These are phyloP conservation scores for Anisodus acutangulus DNA, from an alignment of 257 asterid species.

Conservation along the genomic window DNA sequence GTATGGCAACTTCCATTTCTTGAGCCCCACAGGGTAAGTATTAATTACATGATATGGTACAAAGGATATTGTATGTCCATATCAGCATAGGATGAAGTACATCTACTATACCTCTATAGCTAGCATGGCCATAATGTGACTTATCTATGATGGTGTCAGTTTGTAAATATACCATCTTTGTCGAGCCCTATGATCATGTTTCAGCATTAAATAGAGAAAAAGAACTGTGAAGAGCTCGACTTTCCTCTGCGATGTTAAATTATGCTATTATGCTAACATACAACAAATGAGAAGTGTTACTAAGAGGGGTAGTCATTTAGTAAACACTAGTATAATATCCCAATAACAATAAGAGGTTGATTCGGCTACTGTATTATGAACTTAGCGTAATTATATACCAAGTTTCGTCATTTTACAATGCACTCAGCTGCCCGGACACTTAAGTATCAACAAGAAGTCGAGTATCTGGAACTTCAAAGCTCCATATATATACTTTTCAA, in stretches of 20 bases:
- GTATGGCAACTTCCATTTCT: constrained; percentile 41
- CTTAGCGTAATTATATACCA: too few relatives aligned
- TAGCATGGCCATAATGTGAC: constrained; percentile 29
- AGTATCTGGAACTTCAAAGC: too few relatives aligned
- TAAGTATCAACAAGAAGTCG: too few relatives aligned
- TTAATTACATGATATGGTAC: constrained; percentile 8
- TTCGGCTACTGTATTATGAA: too few relatives aligned
- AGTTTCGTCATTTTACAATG: too few relatives aligned
- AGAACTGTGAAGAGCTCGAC: constrained; percentile 24
- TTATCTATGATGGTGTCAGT: constrained; percentile 18
- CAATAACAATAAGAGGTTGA: too few relatives aligned
- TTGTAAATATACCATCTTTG: constrained; percentile 33
- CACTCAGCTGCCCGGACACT: too few relatives aligned
- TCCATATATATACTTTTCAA: too few relatives aligned
- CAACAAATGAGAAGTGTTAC: neutral
- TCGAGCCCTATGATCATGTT: constrained; percentile 20
- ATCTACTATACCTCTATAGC: constrained; percentile 3
- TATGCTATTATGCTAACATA: constrained; percentile 8
- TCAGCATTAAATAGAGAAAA: constrained; percentile 21
- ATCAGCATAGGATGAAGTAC: constrained; percentile 14
- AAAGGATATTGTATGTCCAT: constrained; percentile 28
- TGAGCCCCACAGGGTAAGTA: constrained; percentile 29
- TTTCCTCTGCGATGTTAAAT: constrained; percentile 28
- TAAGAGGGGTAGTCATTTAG: neutral
- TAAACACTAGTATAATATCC: neutral